phyloP scores from a whole-genome alignment of 1,284 basidiomycete genomes.

The Irpex lacteus region DNA sequence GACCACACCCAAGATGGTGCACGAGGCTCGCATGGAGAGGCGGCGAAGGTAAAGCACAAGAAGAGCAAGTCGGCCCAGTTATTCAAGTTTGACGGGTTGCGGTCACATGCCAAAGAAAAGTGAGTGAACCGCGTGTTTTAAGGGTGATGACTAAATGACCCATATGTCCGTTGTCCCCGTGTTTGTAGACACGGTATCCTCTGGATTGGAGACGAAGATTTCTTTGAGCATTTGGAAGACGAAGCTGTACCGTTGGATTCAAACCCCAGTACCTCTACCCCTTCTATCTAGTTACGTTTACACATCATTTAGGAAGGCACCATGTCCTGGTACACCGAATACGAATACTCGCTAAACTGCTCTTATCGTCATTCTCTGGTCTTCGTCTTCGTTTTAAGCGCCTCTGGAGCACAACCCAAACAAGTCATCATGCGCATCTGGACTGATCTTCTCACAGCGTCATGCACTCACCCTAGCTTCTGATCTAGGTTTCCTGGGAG shows the following conservation, averaged over 20 bases:
- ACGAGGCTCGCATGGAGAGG: conserved; percentile 8
- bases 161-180: conserved; percentile 2
- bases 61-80: conserved; percentile 28
- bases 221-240: conserved; percentile 17
- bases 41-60: conserved; percentile 12
- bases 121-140: conserved; percentile 30
- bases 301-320: neutral
- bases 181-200: conserved; percentile 29
- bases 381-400: neutral
- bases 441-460: neutral
- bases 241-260: neutral
- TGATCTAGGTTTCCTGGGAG: neutral
- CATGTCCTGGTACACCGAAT: neutral
- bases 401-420: neutral
- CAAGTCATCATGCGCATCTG: neutral
- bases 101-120: conserved; percentile 60
- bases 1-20: neutral
- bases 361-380: neutral
- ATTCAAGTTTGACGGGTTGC: conserved; percentile 46
- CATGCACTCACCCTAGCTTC: neutral
- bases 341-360: neutral
- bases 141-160: conserved; percentile 5
- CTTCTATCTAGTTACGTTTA: neutral
- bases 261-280: no score
- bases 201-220: conserved; percentile 34